Conservation (phyloP, 352 stramenopile genomes). For the Chrysophaeum taylorii region DNA sequence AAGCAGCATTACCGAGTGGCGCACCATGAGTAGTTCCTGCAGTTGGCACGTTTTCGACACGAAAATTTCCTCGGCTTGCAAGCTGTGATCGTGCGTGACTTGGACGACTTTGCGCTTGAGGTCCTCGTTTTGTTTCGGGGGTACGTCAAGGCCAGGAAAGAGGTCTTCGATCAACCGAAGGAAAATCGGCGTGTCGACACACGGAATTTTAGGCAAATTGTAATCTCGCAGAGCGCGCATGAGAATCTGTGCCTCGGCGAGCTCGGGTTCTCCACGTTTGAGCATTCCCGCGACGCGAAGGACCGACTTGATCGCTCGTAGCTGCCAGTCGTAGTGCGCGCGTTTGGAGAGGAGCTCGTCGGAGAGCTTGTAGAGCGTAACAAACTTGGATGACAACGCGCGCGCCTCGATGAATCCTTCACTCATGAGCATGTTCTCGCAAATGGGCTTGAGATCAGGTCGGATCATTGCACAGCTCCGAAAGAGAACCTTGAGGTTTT, state of each 20-base stretch:
- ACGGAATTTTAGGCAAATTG: conserved; percentile 66
- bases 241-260: conserved; percentile 63
- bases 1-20: conserved; percentile 79
- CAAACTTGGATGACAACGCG: conserved; percentile 67
- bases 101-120: conserved; percentile 61
- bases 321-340: conserved; percentile 73
- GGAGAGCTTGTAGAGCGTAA: conserved; percentile 73
- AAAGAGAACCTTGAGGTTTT: conserved; percentile 82
- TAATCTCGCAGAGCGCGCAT: conserved; percentile 78
- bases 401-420: conserved; percentile 75
- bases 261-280: conserved; percentile 51
- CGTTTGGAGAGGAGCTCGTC: conserved; percentile 53
- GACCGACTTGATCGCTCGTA: conserved; percentile 77
- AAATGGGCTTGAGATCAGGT: conserved; percentile 74
- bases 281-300: conserved; percentile 68
- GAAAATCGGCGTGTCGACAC: conserved; percentile 62
- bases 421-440: conserved; percentile 86
- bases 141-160: conserved; percentile 67
- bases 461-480: conserved; percentile 80
- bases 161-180: conserved; percentile 63
- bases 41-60: conserved; percentile 72
- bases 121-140: conserved; percentile 64
- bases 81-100: conserved; percentile 61
- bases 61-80: conserved; percentile 72
- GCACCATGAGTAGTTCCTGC: conserved; percentile 72